phyloP scores from a whole-genome alignment of 306 rosid genomes.

The Inga leiocalycina region DNA sequence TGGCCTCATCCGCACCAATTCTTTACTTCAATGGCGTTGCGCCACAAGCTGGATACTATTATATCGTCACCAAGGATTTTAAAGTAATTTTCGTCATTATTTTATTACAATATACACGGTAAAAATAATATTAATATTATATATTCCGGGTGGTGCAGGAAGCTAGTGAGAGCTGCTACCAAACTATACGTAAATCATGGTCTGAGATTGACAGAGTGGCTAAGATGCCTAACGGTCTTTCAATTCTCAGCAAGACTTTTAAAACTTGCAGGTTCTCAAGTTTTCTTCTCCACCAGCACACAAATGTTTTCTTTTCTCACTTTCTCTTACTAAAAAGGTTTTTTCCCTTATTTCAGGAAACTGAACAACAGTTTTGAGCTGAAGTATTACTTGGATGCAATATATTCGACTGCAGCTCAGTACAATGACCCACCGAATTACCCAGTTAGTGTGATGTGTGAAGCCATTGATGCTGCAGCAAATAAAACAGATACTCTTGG shows the following conservation, averaged over 20 bases:
- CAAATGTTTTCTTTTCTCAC: neutral
- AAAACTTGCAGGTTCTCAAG: constrained; percentile 49
- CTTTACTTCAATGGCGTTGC: neutral
- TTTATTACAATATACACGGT: neutral
- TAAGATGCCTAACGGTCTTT: constrained; percentile 43
- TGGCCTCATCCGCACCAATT: constrained; percentile 53
- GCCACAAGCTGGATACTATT: neutral
- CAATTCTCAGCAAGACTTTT: constrained; percentile 48
- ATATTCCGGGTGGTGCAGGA: constrained; percentile 43
- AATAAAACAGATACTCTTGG: constrained; percentile 35
- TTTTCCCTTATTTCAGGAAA: constrained; percentile 11
- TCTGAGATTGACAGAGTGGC: constrained; percentile 54
- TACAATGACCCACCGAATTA: constrained; percentile 32
- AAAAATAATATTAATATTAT: neutral
- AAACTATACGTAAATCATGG: constrained; percentile 59
- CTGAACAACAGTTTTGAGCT: constrained; percentile 27
- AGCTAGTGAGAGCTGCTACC: constrained; percentile 53
- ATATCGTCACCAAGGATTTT: neutral
- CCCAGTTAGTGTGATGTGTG: constrained; percentile 33
- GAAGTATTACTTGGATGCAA: constrained; percentile 27
- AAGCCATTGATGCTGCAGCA: constrained; percentile 46
- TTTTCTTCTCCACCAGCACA: neutral
- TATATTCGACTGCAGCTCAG: constrained; percentile 36
- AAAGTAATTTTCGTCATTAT: neutral
- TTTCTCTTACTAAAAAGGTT: neutral